Evolutionary conservation across 176 grass and related monocot species (phyloP).

Genomic region (Luzula sylvatica): DNA sequence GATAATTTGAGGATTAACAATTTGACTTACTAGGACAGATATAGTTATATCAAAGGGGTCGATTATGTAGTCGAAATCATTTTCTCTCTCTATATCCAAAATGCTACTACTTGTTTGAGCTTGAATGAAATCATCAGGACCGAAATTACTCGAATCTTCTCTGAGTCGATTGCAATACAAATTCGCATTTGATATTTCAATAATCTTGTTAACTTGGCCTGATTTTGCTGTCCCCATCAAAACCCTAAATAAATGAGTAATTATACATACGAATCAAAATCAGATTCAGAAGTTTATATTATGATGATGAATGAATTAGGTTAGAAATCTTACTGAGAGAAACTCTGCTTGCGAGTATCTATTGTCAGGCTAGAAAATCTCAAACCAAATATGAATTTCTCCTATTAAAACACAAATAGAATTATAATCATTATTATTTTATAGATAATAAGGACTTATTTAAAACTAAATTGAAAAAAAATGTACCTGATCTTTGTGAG

Average conservation of each 20-base stretch:
- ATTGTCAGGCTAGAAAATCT: constrained; percentile 69
- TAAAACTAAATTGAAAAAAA: constrained; percentile 14
- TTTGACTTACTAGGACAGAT: constrained; percentile 63
- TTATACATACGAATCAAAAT: too few relatives aligned
- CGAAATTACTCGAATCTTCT: constrained; percentile 32
- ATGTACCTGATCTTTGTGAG: constrained; percentile 48
- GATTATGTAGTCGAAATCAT: constrained; percentile 77
- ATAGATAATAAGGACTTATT: not conserved
- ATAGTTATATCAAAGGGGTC: constrained; percentile 66
- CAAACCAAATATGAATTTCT: constrained; percentile 75
- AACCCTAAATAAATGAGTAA: constrained; percentile 35
- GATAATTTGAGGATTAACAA: constrained; percentile 14
- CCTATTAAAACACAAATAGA: constrained; percentile 39
- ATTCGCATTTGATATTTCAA: constrained; percentile 75
- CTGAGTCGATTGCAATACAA: constrained; percentile 63
- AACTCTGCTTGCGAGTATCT: constrained; percentile 69
- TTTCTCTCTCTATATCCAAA: constrained; percentile 37
- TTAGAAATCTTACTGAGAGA: constrained; percentile 45
- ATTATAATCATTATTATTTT: constrained; percentile 15
- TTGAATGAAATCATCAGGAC: constrained; percentile 33
- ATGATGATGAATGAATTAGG: constrained; percentile 17
- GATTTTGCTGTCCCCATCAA: constrained; percentile 60
- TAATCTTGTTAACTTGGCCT: constrained; percentile 73
- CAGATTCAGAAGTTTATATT: too few relatives aligned
- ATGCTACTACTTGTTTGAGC: constrained; percentile 19